Conservation (phyloP, 768 basidiomycete species). For the Boletus pseudopeckii region DNA sequence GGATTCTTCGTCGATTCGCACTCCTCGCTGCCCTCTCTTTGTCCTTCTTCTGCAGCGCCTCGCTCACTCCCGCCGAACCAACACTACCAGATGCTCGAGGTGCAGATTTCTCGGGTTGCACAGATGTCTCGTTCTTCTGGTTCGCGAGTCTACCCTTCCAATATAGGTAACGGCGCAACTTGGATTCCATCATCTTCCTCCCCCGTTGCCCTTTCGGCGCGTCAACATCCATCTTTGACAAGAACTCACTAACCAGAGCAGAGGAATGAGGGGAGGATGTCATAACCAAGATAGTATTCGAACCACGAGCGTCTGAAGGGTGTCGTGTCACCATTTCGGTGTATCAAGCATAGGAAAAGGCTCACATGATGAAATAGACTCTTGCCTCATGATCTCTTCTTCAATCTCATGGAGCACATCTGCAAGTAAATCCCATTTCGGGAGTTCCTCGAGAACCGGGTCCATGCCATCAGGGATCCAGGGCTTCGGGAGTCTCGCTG, state of each 20-base stretch:
- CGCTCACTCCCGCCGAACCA: conserved; percentile 45
- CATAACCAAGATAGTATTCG: conserved; percentile 86
- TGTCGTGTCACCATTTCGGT: background rate
- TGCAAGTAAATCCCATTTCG: conserved; percentile 86
- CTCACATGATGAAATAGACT: conserved; percentile 35
- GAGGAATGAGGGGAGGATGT: conserved; percentile 75
- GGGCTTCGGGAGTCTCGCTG: conserved; percentile 13
- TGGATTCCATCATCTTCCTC: conserved; percentile 73
- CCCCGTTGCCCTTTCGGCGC: conserved; percentile 63
- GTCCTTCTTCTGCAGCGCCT: conserved; percentile 77
- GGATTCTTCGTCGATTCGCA: conserved; percentile 65
- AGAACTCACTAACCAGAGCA: conserved; percentile 72
- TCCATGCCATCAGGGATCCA: conserved; percentile 81
- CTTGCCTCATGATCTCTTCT: conserved; percentile 69
- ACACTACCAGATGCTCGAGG: conserved; percentile 17
- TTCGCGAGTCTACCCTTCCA: conserved; percentile 62
- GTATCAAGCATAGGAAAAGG: background rate
- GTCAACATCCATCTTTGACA: conserved; percentile 56
- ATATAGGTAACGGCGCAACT: conserved; percentile 68
- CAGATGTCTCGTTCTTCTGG: conserved; percentile 18
- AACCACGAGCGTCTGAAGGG: conserved; percentile 43
- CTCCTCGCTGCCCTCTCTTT: conserved; percentile 54
- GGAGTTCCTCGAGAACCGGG: conserved; percentile 88
- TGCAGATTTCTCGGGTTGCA: background rate
- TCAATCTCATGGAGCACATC: conserved; percentile 92